Percentiles rank a stretch among this genome's conserved stretches.
Conservation (phyloP, 139 green algal genomes). For the Chlorella vulgaris region DNA sequence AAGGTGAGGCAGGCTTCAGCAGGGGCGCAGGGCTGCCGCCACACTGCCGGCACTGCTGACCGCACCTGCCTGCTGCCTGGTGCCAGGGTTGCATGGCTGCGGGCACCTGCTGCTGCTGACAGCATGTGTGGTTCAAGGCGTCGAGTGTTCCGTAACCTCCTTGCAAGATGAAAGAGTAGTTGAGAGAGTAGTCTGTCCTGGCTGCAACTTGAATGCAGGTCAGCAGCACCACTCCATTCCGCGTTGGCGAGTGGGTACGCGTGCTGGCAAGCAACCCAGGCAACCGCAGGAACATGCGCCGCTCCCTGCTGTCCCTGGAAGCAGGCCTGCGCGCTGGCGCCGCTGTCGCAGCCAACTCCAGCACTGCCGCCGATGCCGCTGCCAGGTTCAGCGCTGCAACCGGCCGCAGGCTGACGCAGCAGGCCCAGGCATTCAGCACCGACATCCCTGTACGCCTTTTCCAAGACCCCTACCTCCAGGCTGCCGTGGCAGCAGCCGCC, state of each 20-base stretch:
- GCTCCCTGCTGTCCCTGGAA: neutral
- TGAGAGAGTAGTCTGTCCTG: neutral
- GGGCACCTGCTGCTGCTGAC: too few species aligned
- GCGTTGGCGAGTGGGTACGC: slow-evolving; percentile 27
- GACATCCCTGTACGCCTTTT: neutral
- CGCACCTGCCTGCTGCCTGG: neutral
- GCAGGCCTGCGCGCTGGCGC: neutral
- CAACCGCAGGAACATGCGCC: slow-evolving; percentile 21
- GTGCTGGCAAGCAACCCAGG: slow-evolving; percentile 13
- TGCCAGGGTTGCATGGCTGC: too few species aligned
- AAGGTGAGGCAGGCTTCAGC: neutral
- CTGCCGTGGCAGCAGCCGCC: slow-evolving; percentile 1
- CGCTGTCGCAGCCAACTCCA: too few species aligned
- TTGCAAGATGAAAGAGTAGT: too few species aligned
- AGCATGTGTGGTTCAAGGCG: too few species aligned
- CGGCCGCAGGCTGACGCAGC: neutral
- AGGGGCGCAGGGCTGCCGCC: neutral
- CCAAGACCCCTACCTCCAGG: slow-evolving; percentile 4
- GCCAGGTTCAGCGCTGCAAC: neutral
- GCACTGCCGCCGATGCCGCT: neutral
- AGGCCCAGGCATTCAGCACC: neutral
- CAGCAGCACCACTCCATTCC: slow-evolving; percentile 2
- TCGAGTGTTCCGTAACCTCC: too few species aligned
- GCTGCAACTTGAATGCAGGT: neutral
- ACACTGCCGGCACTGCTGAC: neutral